phyloP scores from a whole-genome alignment of 2,329 filamentous ascomycete genomes.

The Arthrobotrys iridis region DNA sequence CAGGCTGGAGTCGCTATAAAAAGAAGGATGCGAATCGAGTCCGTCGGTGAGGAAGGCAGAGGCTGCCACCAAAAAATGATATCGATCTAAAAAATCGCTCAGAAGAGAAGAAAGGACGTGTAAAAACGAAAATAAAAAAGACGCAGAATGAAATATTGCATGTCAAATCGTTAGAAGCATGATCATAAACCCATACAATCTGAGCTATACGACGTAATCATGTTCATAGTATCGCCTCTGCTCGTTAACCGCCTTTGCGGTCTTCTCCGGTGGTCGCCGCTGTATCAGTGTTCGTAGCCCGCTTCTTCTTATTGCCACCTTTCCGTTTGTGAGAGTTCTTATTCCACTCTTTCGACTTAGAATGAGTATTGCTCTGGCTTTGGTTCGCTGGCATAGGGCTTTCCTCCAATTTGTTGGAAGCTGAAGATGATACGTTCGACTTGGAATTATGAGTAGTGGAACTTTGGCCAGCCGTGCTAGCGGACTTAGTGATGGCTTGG shows the following conservation, averaged over 20 bases:
- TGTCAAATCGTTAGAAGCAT: constrained; percentile 53
- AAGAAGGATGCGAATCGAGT: constrained; percentile 21
- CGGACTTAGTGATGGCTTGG: constrained; percentile 50
- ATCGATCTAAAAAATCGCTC: constrained; percentile 41
- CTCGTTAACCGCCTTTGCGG: constrained; percentile 40
- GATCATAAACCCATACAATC: constrained; percentile 54
- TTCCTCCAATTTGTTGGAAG: constrained; percentile 32
- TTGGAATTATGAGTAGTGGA: constrained; percentile 23
- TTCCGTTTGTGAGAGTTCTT: constrained; percentile 51
- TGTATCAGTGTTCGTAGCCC: constrained; percentile 31
- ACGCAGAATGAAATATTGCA: constrained; percentile 15
- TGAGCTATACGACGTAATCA: constrained; percentile 53
- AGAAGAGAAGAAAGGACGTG: constrained; percentile 26
- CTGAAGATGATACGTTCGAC: constrained; percentile 10
- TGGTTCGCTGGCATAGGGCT: constrained; percentile 42
- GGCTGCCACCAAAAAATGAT: constrained; percentile 29
- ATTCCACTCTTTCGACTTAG: constrained; percentile 53
- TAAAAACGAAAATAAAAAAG: constrained; percentile 24
- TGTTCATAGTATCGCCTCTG: constrained; percentile 15
- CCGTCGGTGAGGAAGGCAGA: constrained; percentile 20
- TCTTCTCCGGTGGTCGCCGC: constrained; percentile 22
- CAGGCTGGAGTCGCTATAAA: constrained; percentile 31
- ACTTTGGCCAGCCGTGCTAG: constrained; percentile 37
- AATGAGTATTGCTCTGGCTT: constrained; percentile 34
- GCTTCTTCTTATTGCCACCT: constrained; percentile 48